Evolutionary conservation across 2,329 filamentous ascomycete genomes (phyloP).

Genomic region (Ophiocordyceps australis): DNA sequence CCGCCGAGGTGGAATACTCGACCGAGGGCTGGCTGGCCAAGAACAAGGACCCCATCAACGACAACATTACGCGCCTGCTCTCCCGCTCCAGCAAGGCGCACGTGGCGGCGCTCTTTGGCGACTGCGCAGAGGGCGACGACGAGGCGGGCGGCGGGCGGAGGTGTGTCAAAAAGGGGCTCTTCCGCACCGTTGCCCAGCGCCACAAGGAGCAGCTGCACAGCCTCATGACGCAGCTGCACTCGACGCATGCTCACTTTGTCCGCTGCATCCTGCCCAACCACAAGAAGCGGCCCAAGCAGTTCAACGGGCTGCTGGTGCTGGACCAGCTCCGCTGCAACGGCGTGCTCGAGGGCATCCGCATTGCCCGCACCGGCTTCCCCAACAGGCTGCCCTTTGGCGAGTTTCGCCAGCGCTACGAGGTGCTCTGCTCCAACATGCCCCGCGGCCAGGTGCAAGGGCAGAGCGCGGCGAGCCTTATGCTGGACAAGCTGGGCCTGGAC

Average conservation of each 20-base stretch:
- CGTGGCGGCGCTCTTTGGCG: slow-evolving; percentile 66
- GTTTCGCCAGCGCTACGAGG: slow-evolving; percentile 90
- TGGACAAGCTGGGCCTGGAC: slow-evolving; percentile 78
- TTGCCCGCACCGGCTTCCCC: slow-evolving; percentile 90
- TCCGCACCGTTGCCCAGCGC: slow-evolving; percentile 87
- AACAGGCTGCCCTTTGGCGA: slow-evolving; percentile 85
- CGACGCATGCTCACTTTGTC: slow-evolving; percentile 94
- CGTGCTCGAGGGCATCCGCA: slow-evolving; percentile 96
- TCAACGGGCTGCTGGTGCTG: slow-evolving; percentile 79
- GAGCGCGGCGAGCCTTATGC: slow-evolving; percentile 65
- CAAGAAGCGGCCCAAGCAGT: slow-evolving; percentile 89
- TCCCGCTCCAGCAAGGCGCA: slow-evolving; percentile 70
- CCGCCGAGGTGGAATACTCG: slow-evolving; percentile 92
- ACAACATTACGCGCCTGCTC: slow-evolving; percentile 83
- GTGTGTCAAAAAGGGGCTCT: slow-evolving; percentile 90
- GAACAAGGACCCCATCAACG: slow-evolving; percentile 96
- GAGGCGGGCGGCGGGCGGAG: slow-evolving; percentile 49
- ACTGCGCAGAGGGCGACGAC: slow-evolving; percentile 73
- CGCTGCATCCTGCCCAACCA: slow-evolving; percentile 96
- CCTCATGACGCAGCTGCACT: slow-evolving; percentile 84
- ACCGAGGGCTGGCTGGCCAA: slow-evolving; percentile 94
- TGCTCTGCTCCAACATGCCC: slow-evolving; percentile 75
- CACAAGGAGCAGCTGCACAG: slow-evolving; percentile 98
- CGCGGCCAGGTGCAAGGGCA: slow-evolving; percentile 87
- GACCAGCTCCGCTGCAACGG: slow-evolving; percentile 97